Percentiles rank a stretch among this genome's conserved stretches.
Conservation (phyloP, 345 rosid species). For the Combretum micranthum region DNA sequence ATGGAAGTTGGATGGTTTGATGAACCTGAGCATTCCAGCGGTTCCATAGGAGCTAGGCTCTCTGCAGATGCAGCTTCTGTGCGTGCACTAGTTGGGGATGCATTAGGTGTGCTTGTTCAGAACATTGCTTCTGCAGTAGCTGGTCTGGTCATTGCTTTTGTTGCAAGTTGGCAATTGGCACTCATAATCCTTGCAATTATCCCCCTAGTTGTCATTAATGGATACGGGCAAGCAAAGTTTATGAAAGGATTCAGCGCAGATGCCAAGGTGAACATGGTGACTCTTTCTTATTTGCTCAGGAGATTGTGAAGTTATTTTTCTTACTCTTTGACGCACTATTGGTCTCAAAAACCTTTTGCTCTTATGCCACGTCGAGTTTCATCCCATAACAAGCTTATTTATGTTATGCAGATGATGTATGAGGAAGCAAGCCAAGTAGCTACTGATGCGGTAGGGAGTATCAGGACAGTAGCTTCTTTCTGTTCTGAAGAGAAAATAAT, state of each 20-base stretch:
- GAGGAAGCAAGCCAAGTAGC: constrained; percentile 91
- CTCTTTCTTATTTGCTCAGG: no score
- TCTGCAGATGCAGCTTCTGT: constrained; percentile 74
- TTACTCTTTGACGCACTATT: no score
- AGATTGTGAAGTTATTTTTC: no score
- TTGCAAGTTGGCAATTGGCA: constrained; percentile 59
- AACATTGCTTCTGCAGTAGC: constrained; percentile 50
- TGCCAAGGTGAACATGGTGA: constrained; percentile 39
- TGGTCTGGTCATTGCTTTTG: constrained; percentile 64
- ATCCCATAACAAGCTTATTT: no score
- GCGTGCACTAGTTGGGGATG: constrained; percentile 70
- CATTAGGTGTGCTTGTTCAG: constrained; percentile 51
- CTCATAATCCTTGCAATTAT: constrained; percentile 39
- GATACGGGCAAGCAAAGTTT: constrained; percentile 49
- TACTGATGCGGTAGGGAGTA: constrained; percentile 72
- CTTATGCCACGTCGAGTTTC: no score
- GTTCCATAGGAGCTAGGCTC: constrained; percentile 66
- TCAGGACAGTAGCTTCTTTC: constrained; percentile 77
- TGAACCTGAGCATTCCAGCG: constrained; percentile 62
- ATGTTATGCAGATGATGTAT: constrained; percentile 49
- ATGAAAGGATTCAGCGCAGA: constrained; percentile 68
- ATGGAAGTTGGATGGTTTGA: constrained; percentile 96
- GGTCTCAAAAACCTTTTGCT: no score
- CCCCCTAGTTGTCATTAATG: constrained; percentile 58
- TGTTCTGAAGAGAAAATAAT: constrained; percentile 78